Percentiles rank a stretch among this genome's conserved stretches.
phyloP scores from a whole-genome alignment of 1,284 basidiomycete genomes.

The Cutaneotrichosporon mucoides region DNA sequence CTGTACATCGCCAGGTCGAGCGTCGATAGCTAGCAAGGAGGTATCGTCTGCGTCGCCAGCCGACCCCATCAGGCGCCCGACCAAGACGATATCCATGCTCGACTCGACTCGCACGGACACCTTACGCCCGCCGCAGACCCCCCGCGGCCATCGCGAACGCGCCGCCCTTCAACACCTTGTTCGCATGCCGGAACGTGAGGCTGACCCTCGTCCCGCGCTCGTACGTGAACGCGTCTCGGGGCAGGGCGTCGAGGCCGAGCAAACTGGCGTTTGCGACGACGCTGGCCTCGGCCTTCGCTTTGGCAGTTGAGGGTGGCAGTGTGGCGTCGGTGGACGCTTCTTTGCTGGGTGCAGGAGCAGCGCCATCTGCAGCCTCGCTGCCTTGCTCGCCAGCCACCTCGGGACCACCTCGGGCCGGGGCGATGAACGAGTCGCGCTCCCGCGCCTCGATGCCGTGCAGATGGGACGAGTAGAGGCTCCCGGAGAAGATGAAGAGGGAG shows the following conservation, averaged over 20 bases:
- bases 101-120: too few species aligned
- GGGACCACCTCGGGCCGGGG: background rate
- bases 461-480: constrained; percentile 62
- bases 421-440: constrained; percentile 3
- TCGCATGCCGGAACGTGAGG: constrained; percentile 80
- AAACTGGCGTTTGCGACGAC: constrained; percentile 59
- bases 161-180: constrained; percentile 55
- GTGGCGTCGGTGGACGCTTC: background rate
- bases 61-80: too few species aligned
- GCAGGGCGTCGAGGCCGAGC: constrained; percentile 51
- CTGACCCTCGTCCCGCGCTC: constrained; percentile 64
- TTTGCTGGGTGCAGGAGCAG: too few species aligned
- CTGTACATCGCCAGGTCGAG: too few species aligned
- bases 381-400: background rate
- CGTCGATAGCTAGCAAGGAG: too few species aligned
- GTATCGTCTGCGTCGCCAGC: too few species aligned
- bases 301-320: constrained; percentile 11
- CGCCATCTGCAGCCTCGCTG: background rate
- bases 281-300: constrained; percentile 27
- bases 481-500: constrained; percentile 71
- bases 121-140: background rate
- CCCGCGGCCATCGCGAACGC: constrained; percentile 19
- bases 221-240: constrained; percentile 55
- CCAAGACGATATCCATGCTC: too few species aligned
- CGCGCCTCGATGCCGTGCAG: constrained; percentile 69